Conservation (phyloP, 1,284 basidiomycete genomes). For the Stygiomarasmius scandens region DNA sequence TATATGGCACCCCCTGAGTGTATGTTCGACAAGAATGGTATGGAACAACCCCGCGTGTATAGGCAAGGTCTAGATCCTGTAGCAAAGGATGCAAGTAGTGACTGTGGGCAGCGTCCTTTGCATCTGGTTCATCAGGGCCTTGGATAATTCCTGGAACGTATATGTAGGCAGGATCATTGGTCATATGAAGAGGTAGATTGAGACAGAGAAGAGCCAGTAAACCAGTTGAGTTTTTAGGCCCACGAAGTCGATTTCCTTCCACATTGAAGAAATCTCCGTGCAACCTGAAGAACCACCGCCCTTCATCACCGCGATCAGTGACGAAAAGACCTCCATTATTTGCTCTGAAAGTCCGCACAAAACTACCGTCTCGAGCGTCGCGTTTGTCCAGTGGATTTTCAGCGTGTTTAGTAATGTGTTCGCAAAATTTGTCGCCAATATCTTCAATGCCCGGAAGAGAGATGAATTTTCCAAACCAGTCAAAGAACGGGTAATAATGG, state of each 20-base stretch:
- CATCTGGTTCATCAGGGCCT: conserved; percentile 10
- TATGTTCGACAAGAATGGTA: no score
- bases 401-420: background rate
- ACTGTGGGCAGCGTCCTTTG: conserved; percentile 4
- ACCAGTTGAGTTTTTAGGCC: conserved; percentile 7
- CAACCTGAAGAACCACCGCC: conserved; percentile 4
- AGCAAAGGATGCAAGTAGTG: conserved; percentile 8
- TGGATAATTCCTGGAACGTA: conserved; percentile 13
- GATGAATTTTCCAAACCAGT: conserved; percentile 6
- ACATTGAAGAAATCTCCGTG: conserved; percentile 9
- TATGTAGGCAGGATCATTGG: conserved; percentile 10
- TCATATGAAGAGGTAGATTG: conserved; percentile 12
- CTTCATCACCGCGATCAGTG: background rate
- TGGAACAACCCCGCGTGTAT: no score
- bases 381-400: background rate
- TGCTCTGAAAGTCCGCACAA: background rate
- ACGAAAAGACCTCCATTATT: background rate
- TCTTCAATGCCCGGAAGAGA: conserved; percentile 3
- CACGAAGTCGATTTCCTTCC: conserved; percentile 9
- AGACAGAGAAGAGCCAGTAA: conserved; percentile 5
- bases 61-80: background rate
- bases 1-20: background rate
- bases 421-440: conserved; percentile 1
- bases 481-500: conserved; percentile 4
- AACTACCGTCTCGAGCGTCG: background rate